phyloP scores from a whole-genome alignment of 805 yeast genomes.

The Candida pini region DNA sequence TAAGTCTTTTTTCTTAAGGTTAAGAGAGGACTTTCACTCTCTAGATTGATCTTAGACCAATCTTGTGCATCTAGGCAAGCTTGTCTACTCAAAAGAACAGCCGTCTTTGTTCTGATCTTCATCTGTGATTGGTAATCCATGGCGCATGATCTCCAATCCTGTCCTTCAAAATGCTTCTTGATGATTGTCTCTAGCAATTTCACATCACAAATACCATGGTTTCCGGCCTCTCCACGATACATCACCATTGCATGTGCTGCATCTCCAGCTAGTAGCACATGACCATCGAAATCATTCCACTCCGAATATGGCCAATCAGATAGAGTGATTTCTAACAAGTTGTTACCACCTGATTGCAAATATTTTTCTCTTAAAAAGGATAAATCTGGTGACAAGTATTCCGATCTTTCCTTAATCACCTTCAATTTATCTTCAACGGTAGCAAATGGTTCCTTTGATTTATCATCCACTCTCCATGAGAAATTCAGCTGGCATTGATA shows the following conservation, averaged over 20 bases:
- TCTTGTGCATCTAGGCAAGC: slow-evolving; percentile 27
- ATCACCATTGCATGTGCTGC: slow-evolving; percentile 31
- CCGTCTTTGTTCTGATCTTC: slow-evolving; percentile 10
- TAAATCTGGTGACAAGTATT: slow-evolving; percentile 6
- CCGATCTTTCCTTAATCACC: slow-evolving; percentile 6
- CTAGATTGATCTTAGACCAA: slow-evolving; percentile 13
- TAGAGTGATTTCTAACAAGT: slow-evolving; percentile 10
- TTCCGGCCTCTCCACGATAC: slow-evolving; percentile 18
- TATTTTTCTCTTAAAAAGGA: slow-evolving; percentile 8
- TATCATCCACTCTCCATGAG: slow-evolving; percentile 13
- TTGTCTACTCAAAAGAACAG: slow-evolving; percentile 22
- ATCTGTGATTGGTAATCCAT: slow-evolving; percentile 6
- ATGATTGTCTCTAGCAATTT: slow-evolving; percentile 8
- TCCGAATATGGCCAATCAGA: slow-evolving; percentile 13
- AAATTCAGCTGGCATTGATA: slow-evolving; percentile 17
- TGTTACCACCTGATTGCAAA: slow-evolving; percentile 1
- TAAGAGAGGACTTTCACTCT: slow-evolving; percentile 16
- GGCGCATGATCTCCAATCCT: slow-evolving; percentile 6
- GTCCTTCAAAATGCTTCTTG: slow-evolving; percentile 1
- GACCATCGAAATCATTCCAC: slow-evolving; percentile 16
- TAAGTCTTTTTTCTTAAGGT: slow-evolving; percentile 7
- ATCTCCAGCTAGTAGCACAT: slow-evolving; percentile 30
- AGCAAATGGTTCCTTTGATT: slow-evolving; percentile 5
- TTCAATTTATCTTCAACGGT: slow-evolving; percentile 6
- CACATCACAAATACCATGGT: slow-evolving; percentile 18